Conservation (phyloP, 345 rosid species). For the Sonneratia caseolaris region DNA sequence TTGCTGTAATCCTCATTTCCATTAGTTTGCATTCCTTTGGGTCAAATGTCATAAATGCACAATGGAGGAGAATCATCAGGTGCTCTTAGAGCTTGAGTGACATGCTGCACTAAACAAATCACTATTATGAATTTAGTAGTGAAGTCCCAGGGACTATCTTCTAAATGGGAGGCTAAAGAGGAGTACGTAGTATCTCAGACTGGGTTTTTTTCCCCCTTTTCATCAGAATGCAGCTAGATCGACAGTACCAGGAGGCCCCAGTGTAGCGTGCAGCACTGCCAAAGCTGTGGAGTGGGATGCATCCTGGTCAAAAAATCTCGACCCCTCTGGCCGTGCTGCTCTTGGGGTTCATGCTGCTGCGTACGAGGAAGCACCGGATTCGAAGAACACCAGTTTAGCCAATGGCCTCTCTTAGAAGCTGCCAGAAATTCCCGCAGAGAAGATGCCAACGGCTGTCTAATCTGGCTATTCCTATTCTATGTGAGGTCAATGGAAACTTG, state of each 20-base stretch:
- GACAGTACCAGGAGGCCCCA: conserved; percentile 90
- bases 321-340: conserved; percentile 95
- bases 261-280: conserved; percentile 87
- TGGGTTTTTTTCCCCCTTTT: not conserved
- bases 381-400: conserved; percentile 1
- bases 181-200: not conserved
- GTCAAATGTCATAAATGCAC: not conserved
- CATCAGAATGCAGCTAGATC: conserved; percentile 77
- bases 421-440: conserved; percentile 8
- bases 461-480: not conserved
- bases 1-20: not conserved
- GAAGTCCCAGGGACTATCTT: not conserved
- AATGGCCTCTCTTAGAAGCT: conserved; percentile 11
- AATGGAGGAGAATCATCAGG: not conserved
- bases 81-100: not conserved
- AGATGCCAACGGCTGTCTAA: conserved; percentile 2
- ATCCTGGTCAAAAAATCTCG: conserved; percentile 76
- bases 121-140: not conserved
- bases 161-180: not conserved
- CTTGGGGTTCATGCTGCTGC: conserved; percentile 85
- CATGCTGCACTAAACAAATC: not conserved
- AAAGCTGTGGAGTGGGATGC: conserved; percentile 95
- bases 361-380: conserved; percentile 25
- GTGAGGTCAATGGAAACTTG: not conserved
- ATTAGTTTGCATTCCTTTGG: not conserved